Base-by-base conservation (phyloP, 176 grass and related monocot species). In the Luzula sylvatica region DNA sequence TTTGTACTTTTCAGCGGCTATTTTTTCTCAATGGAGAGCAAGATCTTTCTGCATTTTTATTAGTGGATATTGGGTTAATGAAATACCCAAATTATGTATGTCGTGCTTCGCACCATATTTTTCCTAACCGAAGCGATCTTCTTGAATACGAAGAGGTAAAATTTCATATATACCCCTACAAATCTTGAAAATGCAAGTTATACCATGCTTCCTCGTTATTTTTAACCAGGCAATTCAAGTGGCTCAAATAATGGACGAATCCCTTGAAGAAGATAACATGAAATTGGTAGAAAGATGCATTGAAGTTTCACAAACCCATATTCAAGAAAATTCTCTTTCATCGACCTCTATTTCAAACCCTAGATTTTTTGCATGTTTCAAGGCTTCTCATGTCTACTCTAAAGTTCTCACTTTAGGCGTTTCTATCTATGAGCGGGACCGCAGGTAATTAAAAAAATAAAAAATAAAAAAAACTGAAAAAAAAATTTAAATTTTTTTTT, bases 1-100 rank as follows among this genome's bases (percentile, higher is more conserved):
- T 23, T 20, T 40, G 15, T 8, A 38, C 23, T 44, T 63, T 82
- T 73, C 70, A 96, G 90, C 85, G 84, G 52, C 70, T 96, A 53
- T 96, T 96, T 68, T 96, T 96, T 65, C 77, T 96, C 22, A 89
- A 89, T 32, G 77, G 90, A 8, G 80, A 96, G 63, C 90, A 88
- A 75, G 90, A 96, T 51, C 74, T 96, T 59, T 88, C 84, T 50
- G 72, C 80, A 29, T 96, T 96, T 74, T 65, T 89, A 42, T 74
- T 96, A 77, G 81, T 89, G 49, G 80, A 96, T 70, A 79, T 89
- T 77, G 90, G 90, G 42, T 21, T 86, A 17, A 53, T 87, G 30
- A 96, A 81, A 48, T 96, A 79, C 52, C 80, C 90, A 46, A 82
- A 76, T 42, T 96, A 96, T 52, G 20, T 60, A 21, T 89, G 84